Conservation (phyloP, 495 filamentous ascomycete species). For the Jackrogersella multiformis region DNA sequence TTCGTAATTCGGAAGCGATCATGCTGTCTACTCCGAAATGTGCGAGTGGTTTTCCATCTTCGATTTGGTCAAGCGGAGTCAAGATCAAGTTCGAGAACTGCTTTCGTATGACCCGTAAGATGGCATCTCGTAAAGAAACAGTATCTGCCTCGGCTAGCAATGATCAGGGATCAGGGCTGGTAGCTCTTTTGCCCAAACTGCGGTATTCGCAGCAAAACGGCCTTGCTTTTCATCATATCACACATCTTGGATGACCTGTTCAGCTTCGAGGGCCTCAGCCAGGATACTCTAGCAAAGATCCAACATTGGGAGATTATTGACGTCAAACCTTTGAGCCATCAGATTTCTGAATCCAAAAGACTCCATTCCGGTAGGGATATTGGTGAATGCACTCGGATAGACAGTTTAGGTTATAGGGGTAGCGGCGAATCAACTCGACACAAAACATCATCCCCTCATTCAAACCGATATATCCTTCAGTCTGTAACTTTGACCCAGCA, state of each 20-base stretch:
- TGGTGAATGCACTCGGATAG: background rate
- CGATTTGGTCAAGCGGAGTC: conserved; percentile 43
- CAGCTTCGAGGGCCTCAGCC: background rate
- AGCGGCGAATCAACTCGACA: too few species aligned
- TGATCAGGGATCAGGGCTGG: background rate
- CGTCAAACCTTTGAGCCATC: background rate
- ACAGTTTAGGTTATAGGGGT: background rate
- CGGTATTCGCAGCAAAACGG: background rate
- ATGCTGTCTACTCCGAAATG: conserved; percentile 1
- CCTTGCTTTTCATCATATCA: background rate
- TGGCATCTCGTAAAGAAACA: background rate
- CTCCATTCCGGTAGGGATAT: background rate
- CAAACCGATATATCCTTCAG: background rate
- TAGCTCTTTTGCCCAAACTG: background rate
- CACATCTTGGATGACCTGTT: background rate
- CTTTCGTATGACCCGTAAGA: background rate
- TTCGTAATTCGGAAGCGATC: background rate
- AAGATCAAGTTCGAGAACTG: background rate
- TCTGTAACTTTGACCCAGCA: too few species aligned
- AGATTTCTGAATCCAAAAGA: background rate
- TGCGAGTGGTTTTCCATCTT: conserved; percentile 22
- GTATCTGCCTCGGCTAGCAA: background rate
- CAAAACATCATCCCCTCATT: too few species aligned
- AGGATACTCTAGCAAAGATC: background rate
- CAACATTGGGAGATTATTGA: background rate